Conservation (phyloP, 2,329 filamentous ascomycete genomes). For the Fusarium burgessii region DNA sequence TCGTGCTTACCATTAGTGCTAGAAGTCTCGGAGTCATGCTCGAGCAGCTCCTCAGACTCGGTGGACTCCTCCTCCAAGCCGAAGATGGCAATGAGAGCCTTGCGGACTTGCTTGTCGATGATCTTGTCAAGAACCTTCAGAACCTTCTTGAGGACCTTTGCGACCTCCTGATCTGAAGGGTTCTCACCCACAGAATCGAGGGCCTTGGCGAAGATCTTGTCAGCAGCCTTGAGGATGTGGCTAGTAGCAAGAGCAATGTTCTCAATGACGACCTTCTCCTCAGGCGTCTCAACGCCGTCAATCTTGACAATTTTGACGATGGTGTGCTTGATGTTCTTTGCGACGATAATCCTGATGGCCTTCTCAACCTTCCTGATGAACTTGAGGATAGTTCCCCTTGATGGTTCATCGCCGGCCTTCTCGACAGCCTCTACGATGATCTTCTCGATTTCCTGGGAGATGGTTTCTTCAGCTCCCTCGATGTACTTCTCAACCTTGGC, state of each 20-base stretch:
- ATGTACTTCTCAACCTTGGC: conserved; percentile 19
- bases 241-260: conserved; percentile 5
- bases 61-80: background rate
- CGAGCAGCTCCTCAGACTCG: background rate
- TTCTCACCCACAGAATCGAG: conserved; percentile 9
- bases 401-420: background rate
- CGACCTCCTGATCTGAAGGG: background rate
- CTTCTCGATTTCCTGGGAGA: conserved; percentile 7
- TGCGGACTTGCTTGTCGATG: conserved; percentile 20
- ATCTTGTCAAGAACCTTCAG: conserved; percentile 14
- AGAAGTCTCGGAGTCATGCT: background rate
- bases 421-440: conserved; percentile 1
- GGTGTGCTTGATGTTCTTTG: conserved; percentile 12
- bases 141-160: conserved; percentile 4
- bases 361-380: conserved; percentile 14
- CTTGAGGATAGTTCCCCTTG: background rate
- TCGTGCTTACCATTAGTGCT: conserved; percentile 3
- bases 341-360: conserved; percentile 10
- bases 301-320: conserved; percentile 5
- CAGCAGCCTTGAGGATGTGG: background rate
- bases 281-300: conserved; percentile 6
- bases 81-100: conserved; percentile 24
- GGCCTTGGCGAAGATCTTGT: conserved; percentile 10
- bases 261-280: background rate
- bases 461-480: conserved; percentile 7